A percentile compares a stretch with the other conserved stretches of the same genome.
phyloP scores from a whole-genome alignment of 768 basidiomycete genomes.

The Lactarius quietus region DNA sequence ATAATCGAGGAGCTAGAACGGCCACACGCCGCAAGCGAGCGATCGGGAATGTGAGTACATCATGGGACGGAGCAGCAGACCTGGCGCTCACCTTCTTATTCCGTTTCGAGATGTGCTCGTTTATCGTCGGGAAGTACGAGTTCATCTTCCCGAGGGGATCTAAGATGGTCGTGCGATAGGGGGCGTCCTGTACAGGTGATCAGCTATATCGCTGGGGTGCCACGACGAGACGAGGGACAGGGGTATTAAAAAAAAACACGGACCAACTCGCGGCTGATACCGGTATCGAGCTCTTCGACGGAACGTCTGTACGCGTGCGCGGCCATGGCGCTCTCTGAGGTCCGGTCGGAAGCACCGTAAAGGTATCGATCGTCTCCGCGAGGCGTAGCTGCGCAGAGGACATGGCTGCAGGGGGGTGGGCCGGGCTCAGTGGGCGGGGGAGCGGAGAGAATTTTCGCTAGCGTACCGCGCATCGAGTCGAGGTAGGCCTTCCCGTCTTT shows the following conservation, averaged over 20 bases:
- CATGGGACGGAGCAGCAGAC: not conserved
- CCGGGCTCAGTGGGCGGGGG: not conserved
- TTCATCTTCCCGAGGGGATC: conserved; percentile 98
- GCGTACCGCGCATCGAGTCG: conserved; percentile 88
- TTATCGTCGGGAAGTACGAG: conserved; percentile 89
- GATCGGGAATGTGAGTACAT: conserved; percentile 17
- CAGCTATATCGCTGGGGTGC: no score
- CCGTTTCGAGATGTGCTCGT: conserved; percentile 89
- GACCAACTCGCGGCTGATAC: conserved; percentile 81
- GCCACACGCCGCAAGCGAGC: conserved; percentile 6
- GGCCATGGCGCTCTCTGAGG: conserved; percentile 93
- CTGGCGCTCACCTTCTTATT: conserved; percentile 84
- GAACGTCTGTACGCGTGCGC: conserved; percentile 95
- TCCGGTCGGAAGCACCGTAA: conserved; percentile 79
- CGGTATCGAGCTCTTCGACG: conserved; percentile 88
- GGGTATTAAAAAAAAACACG: no score
- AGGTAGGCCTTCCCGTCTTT: conserved; percentile 94
- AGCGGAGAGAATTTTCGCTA: not conserved
- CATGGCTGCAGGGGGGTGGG: conserved; percentile 60
- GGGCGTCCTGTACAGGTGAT: conserved; percentile 62
- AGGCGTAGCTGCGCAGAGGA: conserved; percentile 87
- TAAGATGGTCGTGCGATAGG: conserved; percentile 90
- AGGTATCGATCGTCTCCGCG: conserved; percentile 89
- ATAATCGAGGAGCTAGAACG: conserved; percentile 84
- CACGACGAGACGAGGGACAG: no score